Percentiles rank a stretch among this genome's conserved stretches.
Conservation (phyloP, 2,329 filamentous ascomycete species). For the Pestalotiopsis sp. region DNA sequence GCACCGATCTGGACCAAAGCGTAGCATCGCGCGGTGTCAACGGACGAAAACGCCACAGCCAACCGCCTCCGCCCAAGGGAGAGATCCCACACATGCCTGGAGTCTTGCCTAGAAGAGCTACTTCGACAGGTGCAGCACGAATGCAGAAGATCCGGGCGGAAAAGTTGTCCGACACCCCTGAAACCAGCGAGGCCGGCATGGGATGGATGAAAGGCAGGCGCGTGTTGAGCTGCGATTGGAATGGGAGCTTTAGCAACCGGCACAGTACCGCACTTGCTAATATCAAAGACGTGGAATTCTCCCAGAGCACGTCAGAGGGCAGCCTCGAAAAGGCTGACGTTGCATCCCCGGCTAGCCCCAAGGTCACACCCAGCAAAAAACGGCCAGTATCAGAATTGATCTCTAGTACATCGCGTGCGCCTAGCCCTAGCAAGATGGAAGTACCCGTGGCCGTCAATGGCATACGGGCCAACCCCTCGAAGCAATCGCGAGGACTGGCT, state of each 20-base stretch:
- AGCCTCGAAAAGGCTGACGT: neutral
- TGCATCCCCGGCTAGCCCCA: neutral
- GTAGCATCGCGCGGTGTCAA: constrained; percentile 19
- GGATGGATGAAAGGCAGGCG: constrained; percentile 19
- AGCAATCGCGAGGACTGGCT: constrained; percentile 7
- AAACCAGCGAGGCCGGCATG: constrained; percentile 17
- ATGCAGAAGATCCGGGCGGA: constrained; percentile 41
- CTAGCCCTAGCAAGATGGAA: constrained; percentile 10
- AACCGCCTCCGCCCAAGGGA: constrained; percentile 11
- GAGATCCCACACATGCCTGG: constrained; percentile 5
- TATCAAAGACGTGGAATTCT: neutral
- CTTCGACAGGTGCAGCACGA: constrained; percentile 50
- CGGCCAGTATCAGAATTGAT: constrained; percentile 13
- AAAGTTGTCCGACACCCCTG: constrained; percentile 11
- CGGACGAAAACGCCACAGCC: constrained; percentile 16
- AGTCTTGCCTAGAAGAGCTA: constrained; percentile 40
- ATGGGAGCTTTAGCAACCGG: constrained; percentile 22
- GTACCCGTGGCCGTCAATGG: neutral
- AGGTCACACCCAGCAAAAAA: neutral
- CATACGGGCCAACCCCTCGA: neutral
- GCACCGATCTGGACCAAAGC: constrained; percentile 21
- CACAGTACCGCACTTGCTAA: constrained; percentile 3
- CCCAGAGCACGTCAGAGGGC: neutral
- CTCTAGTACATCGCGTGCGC: constrained; percentile 11
- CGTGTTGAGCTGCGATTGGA: constrained; percentile 34